Evolutionary conservation across 2,329 filamentous ascomycete species (phyloP).

Genomic region (Venturia pyrina): DNA sequence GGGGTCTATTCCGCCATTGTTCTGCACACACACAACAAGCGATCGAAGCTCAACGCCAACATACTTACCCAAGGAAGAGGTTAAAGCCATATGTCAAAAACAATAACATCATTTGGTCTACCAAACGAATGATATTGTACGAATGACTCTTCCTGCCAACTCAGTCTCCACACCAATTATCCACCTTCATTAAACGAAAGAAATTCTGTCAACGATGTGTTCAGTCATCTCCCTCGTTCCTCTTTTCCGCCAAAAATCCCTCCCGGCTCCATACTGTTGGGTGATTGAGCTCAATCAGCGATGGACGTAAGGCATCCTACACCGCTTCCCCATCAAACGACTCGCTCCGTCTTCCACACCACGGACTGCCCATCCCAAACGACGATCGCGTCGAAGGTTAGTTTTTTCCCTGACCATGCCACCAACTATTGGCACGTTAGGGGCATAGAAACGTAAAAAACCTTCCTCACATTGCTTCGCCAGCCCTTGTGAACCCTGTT

Average conservation of each 20-base stretch:
- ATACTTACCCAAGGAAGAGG: no score
- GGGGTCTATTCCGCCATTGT: no score
- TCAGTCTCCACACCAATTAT: background rate
- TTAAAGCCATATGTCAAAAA: no score
- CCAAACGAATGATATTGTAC: no score
- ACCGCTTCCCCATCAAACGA: background rate
- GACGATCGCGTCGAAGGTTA: background rate
- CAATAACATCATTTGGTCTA: no score
- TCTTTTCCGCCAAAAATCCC: background rate
- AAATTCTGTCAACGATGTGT: background rate
- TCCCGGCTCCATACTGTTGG: background rate
- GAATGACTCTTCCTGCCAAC: no score
- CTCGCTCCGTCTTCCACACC: background rate
- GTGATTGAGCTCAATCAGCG: background rate
- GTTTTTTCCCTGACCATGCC: background rate
- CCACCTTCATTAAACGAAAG: background rate
- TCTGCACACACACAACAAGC: no score
- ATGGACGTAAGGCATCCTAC: background rate
- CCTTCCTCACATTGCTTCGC: background rate
- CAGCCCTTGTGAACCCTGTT: background rate
- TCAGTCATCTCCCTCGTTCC: background rate
- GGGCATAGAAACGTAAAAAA: background rate
- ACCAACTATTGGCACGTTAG: background rate
- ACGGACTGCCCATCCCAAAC: background rate
- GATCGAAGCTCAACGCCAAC: no score